Base-by-base conservation (phyloP, 2,329 filamentous ascomycete genomes). In the Botryosphaeria agaves region DNA sequence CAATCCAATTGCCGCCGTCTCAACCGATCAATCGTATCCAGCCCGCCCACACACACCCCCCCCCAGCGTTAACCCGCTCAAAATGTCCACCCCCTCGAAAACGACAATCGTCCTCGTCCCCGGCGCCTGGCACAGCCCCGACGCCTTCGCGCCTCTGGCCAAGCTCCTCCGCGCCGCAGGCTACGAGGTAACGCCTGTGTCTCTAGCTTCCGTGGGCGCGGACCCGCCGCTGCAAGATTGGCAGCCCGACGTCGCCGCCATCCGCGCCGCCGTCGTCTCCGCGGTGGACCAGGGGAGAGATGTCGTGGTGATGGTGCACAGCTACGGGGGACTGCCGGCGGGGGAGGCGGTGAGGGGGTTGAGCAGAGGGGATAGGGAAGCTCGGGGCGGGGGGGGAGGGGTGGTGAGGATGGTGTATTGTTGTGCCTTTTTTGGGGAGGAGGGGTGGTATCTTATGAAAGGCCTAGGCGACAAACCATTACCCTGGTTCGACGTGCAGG, bases 241-340 rank as follows among this genome's bases (percentile, higher is more conserved):
- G 18, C 9, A 27, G 11, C 33, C 38, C 12, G 42, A 49, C 34
- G 38, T 48, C 36, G 26, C 35, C 26, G 27, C 33, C 32, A 39
- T 44, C 20, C 33, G 38, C 15, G n/a, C 26, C 9, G 30, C 32
- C 6, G 35, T 48, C 24, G 29, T 34, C 18, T 15, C 26, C 8
- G 31, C 38, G 6, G 32, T 40, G 12, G 33, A 37, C n/a, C 33
- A 44, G 17, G 35, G 38, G 12, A 34, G 41, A 18, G 42, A 45
- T 12, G 38, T 48, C 7, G 28, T 47, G 7, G 28, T 50, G 1
- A 37, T 44, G 7, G 42, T 47, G 38, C 47, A 51, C 35, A 45
- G 41, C 3, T 45, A 47, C 32, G 48, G 44, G 26, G 46, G 45
- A 7, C 32, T 46, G 8, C 36, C 38, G 5, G 44, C 41, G 26